A percentile compares a stretch with the other conserved stretches of the same genome.
Conservation (phyloP, 1,139 yeast genomes). For the Candida gigantensis region DNA sequence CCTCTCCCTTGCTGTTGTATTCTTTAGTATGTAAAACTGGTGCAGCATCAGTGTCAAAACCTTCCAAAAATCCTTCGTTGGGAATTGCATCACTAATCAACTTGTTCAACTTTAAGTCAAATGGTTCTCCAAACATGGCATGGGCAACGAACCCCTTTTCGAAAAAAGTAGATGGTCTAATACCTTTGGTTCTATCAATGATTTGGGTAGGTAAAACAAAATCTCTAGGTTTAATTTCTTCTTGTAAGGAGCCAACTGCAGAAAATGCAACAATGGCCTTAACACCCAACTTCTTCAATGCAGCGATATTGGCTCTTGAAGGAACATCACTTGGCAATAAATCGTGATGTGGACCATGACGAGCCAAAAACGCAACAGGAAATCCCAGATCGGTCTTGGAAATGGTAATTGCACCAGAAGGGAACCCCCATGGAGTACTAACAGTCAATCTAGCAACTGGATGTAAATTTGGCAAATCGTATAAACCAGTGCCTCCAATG, state of each 20-base stretch:
- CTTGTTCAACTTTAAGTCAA: constrained; percentile 70
- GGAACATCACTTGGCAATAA: constrained; percentile 92
- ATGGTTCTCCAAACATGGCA: constrained; percentile 97
- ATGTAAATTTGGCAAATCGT: constrained; percentile 75
- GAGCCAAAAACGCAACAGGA: constrained; percentile 89
- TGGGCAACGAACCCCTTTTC: constrained; percentile 95
- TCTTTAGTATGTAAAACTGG: constrained; percentile 58
- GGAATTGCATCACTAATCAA: constrained; percentile 61
- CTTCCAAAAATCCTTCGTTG: constrained; percentile 54
- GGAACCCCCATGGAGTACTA: constrained; percentile 96
- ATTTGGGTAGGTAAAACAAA: constrained; percentile 94
- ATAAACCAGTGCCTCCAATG: constrained; percentile 98
- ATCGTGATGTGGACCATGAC: constrained; percentile 93
- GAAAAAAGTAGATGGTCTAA: constrained; percentile 86
- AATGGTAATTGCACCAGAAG: constrained; percentile 91
- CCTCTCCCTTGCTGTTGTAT: constrained; percentile 54
- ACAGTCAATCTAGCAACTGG: constrained; percentile 83
- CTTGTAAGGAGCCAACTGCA: constrained; percentile 94
- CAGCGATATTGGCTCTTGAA: constrained; percentile 91
- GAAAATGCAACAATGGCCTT: constrained; percentile 88
- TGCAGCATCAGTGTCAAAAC: constrained; percentile 37
- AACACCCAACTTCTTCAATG: constrained; percentile 84
- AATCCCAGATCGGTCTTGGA: constrained; percentile 74
- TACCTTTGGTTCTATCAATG: constrained; percentile 95
- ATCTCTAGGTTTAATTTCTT: constrained; percentile 87